Evolutionary conservation across 257 asterid species (phyloP).

Genomic region (Paraleonurus japonicus): DNA sequence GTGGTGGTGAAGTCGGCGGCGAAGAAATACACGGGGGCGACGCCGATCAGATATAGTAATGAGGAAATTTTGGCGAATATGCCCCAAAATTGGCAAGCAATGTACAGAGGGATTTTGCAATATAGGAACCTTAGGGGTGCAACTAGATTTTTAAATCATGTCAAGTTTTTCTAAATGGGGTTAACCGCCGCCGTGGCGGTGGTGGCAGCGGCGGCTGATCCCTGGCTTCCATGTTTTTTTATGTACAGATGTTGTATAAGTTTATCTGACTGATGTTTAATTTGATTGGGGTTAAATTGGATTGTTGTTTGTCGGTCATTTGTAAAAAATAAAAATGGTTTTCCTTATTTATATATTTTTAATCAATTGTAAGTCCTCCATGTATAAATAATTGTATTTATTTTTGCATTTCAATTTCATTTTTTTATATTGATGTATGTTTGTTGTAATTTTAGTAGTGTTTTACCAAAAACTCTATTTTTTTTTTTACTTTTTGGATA

Average conservation of each 20-base stretch:
- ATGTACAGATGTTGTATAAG: neutral
- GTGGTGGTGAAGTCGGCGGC: neutral
- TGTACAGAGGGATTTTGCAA: slow-evolving; percentile 67
- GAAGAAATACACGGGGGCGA: slow-evolving; percentile 8
- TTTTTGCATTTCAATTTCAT: neutral
- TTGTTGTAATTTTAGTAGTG: no score
- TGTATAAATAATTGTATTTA: neutral
- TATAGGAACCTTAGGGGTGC: slow-evolving; percentile 42
- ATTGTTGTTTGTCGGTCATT: neutral
- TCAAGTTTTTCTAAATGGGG: neutral
- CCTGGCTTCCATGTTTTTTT: neutral
- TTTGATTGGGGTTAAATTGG: neutral
- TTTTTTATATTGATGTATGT: no score
- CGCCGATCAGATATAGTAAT: neutral
- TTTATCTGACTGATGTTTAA: neutral
- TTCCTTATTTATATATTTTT: no score
- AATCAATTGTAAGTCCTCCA: neutral
- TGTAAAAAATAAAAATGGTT: no score
- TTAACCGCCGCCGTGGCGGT: neutral
- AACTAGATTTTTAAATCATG: neutral
- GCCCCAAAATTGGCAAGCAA: slow-evolving; percentile 78
- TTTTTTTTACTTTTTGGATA: no score
- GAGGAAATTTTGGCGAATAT: slow-evolving; percentile 55
- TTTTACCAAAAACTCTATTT: no score
- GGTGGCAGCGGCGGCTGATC: neutral